These are phyloP conservation scores for Ramaria sp. DNA, from an alignment of 768 basidiomycete species.

Conservation along the genomic window DNA sequence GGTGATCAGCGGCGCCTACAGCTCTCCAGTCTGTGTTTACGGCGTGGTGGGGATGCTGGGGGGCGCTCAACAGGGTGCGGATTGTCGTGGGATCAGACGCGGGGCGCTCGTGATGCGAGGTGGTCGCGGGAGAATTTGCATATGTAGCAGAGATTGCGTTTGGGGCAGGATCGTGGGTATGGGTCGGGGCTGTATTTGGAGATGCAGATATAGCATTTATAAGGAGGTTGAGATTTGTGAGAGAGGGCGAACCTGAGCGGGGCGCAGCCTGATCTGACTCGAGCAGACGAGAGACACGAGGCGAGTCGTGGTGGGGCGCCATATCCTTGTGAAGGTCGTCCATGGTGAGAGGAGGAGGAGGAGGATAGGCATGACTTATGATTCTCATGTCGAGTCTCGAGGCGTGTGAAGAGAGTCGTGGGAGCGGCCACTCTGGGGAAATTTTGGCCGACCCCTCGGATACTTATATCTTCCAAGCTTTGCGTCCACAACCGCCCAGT, in stretches of 20 bases:
- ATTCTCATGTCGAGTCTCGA: constrained; percentile 5
- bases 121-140: constrained; percentile 18
- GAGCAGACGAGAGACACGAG: background rate
- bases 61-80: constrained; percentile 26
- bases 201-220: constrained; percentile 22
- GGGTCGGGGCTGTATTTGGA: constrained; percentile 21
- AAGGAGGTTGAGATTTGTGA: constrained; percentile 29
- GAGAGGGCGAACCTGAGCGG: constrained; percentile 32
- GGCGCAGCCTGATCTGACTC: background rate
- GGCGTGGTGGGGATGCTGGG: constrained; percentile 17
- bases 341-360: constrained; percentile 6
- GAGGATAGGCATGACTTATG: constrained; percentile 10
- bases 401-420: constrained; percentile 7
- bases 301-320: background rate
- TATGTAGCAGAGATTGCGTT: constrained; percentile 21
- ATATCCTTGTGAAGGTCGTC: background rate
- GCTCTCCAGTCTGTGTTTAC: background rate
- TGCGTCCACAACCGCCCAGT: background rate
- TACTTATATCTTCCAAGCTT: background rate
- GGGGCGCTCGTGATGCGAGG: constrained; percentile 18
- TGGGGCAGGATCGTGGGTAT: constrained; percentile 24
- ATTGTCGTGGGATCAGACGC: constrained; percentile 27
- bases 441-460: background rate
- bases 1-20: background rate
- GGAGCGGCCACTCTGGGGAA: background rate